Conservation (phyloP, 2,329 filamentous ascomycete genomes). For the Incumbomyces lentus region DNA sequence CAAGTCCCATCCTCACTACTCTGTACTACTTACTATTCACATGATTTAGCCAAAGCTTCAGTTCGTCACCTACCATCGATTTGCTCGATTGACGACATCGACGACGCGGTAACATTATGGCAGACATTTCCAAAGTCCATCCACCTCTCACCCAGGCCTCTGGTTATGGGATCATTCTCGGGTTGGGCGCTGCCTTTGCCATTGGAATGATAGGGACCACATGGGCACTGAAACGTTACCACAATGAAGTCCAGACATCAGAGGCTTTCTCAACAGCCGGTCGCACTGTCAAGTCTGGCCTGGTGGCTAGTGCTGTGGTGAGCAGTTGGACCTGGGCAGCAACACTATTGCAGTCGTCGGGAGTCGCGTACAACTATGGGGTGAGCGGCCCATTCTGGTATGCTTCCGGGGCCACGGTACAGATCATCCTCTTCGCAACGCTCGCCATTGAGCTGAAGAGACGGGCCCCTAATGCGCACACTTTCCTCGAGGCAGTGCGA, state of each 20-base stretch:
- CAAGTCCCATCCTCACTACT: no score
- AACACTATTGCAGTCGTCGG: slow-evolving; percentile 65
- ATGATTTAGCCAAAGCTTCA: no score
- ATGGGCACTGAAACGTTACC: slow-evolving; percentile 57
- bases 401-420: slow-evolving; percentile 67
- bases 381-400: slow-evolving; percentile 58
- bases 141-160: slow-evolving; percentile 43
- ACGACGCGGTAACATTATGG: no score
- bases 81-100: no score
- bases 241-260: slow-evolving; percentile 69
- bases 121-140: slow-evolving; percentile 1
- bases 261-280: slow-evolving; percentile 90
- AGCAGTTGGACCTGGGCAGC: slow-evolving; percentile 91
- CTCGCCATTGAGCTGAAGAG: slow-evolving; percentile 83
- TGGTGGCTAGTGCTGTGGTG: slow-evolving; percentile 82
- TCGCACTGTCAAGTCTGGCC: slow-evolving; percentile 75
- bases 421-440: slow-evolving; percentile 82
- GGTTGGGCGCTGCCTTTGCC: slow-evolving; percentile 63
- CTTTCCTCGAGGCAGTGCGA: slow-evolving; percentile 70
- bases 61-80: no score
- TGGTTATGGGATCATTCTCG: slow-evolving; percentile 69
- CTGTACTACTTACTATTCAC: no score
- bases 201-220: slow-evolving; percentile 67
- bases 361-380: slow-evolving; percentile 72
- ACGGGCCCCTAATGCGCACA: slow-evolving; percentile 76